Conservation (phyloP, 2,329 filamentous ascomycete species). For the Pseudocercospora cruenta region DNA sequence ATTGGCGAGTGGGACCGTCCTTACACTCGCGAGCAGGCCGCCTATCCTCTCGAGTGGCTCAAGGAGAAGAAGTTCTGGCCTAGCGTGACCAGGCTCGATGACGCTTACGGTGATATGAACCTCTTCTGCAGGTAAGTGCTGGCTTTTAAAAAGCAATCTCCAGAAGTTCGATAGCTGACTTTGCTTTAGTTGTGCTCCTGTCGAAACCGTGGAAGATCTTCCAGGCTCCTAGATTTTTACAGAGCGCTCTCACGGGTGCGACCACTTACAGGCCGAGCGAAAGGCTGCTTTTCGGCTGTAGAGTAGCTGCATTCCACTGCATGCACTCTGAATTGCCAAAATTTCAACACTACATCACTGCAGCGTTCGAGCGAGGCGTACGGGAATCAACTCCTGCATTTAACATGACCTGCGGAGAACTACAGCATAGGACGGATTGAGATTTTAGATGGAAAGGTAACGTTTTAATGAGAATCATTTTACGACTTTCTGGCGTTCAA, state of each 20-base stretch:
- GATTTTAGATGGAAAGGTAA: background rate
- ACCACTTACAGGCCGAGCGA: background rate
- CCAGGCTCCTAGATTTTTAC: conserved; percentile 13
- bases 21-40: conserved; percentile 80
- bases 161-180: conserved; percentile 1
- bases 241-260: background rate
- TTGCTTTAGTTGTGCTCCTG: conserved; percentile 67
- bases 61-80: conserved; percentile 99
- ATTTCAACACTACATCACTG: conserved; percentile 28
- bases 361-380: conserved; percentile 35
- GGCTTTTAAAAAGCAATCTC: background rate
- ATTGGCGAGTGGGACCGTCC: conserved; percentile 76
- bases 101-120: conserved; percentile 88
- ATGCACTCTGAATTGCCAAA: background rate
- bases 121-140: conserved; percentile 77
- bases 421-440: conserved; percentile 7
- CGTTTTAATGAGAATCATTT: background rate
- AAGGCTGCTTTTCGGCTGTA: background rate
- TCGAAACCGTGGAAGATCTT: conserved; percentile 59
- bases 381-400: conserved; percentile 6
- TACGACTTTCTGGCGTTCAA: background rate
- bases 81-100: conserved; percentile 80
- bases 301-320: background rate
- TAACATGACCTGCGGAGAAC: conserved; percentile 11
- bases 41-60: conserved; percentile 81